phyloP scores from a whole-genome alignment of 2,329 filamentous ascomycete species.

The Neoscytalidium dimidiatum region DNA sequence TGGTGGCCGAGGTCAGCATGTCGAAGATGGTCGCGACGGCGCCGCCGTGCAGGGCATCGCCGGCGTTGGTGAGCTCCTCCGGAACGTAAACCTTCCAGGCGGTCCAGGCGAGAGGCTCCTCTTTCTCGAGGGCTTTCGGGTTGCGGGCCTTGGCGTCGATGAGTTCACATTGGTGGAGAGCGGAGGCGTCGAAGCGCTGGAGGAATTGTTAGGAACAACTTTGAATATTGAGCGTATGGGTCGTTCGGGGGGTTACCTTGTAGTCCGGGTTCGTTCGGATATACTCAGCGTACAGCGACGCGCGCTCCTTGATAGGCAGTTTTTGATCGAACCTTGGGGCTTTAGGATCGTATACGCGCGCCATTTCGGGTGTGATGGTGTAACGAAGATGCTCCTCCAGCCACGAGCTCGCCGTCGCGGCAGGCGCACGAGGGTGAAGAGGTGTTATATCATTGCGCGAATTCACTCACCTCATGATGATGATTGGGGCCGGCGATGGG shows the following conservation, averaged over 20 bases:
- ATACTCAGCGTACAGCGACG: slow-evolving; percentile 25
- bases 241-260: neutral
- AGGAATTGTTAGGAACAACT: neutral
- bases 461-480: slow-evolving; percentile 5
- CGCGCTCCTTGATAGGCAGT: slow-evolving; percentile 22
- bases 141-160: slow-evolving; percentile 33
- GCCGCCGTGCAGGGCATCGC: slow-evolving; percentile 55
- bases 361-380: neutral
- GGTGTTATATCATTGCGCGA: neutral
- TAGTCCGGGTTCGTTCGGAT: neutral
- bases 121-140: slow-evolving; percentile 27
- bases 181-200: slow-evolving; percentile 35
- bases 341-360: slow-evolving; percentile 3
- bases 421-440: neutral
- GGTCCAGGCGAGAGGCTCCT: slow-evolving; percentile 36
- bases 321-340: neutral
- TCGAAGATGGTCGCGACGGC: slow-evolving; percentile 58
- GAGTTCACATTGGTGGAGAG: slow-evolving; percentile 35
- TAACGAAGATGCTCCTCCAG: neutral
- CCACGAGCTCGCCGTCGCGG: neutral
- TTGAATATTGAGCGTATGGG: neutral
- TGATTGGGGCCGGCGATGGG: neutral
- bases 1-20: slow-evolving; percentile 49
- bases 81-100: slow-evolving; percentile 50
- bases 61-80: slow-evolving; percentile 48